Evolutionary conservation across 1,284 basidiomycete species (phyloP).

Genomic region (Moesziomyces sp.): DNA sequence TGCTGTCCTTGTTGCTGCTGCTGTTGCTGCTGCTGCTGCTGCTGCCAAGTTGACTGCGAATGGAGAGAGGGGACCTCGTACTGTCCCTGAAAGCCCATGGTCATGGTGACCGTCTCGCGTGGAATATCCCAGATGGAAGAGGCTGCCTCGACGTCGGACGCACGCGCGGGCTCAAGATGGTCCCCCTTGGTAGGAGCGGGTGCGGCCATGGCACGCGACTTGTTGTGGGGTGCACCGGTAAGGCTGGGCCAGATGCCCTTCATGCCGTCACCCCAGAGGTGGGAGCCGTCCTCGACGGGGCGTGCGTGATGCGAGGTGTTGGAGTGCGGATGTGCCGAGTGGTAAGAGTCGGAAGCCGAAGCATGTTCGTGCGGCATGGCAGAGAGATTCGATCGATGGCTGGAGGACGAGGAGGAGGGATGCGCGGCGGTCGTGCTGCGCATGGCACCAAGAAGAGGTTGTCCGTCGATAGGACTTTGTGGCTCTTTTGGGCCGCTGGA

Average conservation of each 20-base stretch:
- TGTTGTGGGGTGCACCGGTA: conserved; percentile 39
- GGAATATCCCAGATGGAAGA: conserved; percentile 46
- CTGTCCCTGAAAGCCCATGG: conserved; percentile 39
- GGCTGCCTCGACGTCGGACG: conserved; percentile 42
- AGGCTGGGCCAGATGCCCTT: conserved; percentile 47
- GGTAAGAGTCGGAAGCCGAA: conserved; percentile 3
- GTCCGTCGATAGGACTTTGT: conserved; percentile 26
- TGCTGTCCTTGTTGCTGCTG: conserved; percentile 11
- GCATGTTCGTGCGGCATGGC: conserved; percentile 8
- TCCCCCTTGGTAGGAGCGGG: conserved; percentile 19
- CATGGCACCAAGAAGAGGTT: conserved; percentile 16
- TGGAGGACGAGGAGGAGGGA: not conserved
- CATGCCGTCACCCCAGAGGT: conserved; percentile 48
- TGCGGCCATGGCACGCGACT: conserved; percentile 15
- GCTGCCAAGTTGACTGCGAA: conserved; percentile 29
- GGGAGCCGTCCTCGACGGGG: conserved; percentile 33
- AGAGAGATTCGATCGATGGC: not conserved
- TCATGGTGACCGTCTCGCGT: conserved; percentile 49
- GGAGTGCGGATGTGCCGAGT: conserved; percentile 15
- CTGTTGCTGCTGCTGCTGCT: conserved; percentile 15
- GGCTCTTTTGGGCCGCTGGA: conserved; percentile 29
- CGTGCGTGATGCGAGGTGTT: conserved; percentile 13
- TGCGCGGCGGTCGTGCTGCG: conserved; percentile 15
- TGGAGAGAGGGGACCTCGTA: conserved; percentile 35
- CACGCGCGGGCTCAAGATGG: conserved; percentile 28